phyloP scores from a whole-genome alignment of 2,329 filamentous ascomycete genomes.

The Talaromyces pinophilus region DNA sequence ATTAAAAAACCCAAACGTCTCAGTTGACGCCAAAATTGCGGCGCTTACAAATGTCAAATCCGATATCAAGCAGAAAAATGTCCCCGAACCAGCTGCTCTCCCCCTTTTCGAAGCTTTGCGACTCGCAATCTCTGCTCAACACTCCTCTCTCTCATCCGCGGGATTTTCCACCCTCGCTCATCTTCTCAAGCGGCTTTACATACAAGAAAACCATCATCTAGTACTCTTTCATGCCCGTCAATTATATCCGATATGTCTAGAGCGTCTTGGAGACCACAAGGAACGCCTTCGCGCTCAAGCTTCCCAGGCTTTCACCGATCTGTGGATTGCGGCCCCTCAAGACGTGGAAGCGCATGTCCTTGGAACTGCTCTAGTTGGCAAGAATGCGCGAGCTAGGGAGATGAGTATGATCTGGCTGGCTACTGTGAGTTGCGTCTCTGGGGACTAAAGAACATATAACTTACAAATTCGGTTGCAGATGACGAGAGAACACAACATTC shows the following conservation, averaged over 20 bases:
- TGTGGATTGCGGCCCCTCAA: slow-evolving; percentile 67
- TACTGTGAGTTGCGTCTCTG: slow-evolving; percentile 55
- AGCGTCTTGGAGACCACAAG: slow-evolving; percentile 84
- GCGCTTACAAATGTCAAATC: slow-evolving; percentile 77
- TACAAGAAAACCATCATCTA: slow-evolving; percentile 77
- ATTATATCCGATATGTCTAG: slow-evolving; percentile 73
- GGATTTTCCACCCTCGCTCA: slow-evolving; percentile 88
- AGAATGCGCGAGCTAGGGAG: slow-evolving; percentile 83
- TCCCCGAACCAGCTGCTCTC: slow-evolving; percentile 70
- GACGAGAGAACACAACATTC: slow-evolving; percentile 75
- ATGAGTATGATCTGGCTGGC: slow-evolving; percentile 81
- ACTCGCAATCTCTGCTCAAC: slow-evolving; percentile 71
- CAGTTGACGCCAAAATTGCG: slow-evolving; percentile 69
- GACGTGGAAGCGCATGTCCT: slow-evolving; percentile 81
- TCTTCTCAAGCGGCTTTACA: slow-evolving; percentile 78
- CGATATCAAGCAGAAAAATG: slow-evolving; percentile 87
- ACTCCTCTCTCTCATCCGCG: slow-evolving; percentile 74
- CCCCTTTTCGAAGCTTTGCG: slow-evolving; percentile 81
- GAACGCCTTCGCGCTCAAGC: slow-evolving; percentile 79
- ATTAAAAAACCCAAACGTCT: slow-evolving; percentile 63
- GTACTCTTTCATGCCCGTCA: slow-evolving; percentile 67
- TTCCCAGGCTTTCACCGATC: slow-evolving; percentile 71
- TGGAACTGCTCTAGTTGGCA: slow-evolving; percentile 74
- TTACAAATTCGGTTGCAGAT: slow-evolving; percentile 55
- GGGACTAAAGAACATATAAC: neutral